A percentile compares a stretch with the other conserved stretches of the same genome.
Evolutionary conservation across 2,329 filamentous ascomycete genomes (phyloP).

Genomic region (Sporothrix variecibatus): DNA sequence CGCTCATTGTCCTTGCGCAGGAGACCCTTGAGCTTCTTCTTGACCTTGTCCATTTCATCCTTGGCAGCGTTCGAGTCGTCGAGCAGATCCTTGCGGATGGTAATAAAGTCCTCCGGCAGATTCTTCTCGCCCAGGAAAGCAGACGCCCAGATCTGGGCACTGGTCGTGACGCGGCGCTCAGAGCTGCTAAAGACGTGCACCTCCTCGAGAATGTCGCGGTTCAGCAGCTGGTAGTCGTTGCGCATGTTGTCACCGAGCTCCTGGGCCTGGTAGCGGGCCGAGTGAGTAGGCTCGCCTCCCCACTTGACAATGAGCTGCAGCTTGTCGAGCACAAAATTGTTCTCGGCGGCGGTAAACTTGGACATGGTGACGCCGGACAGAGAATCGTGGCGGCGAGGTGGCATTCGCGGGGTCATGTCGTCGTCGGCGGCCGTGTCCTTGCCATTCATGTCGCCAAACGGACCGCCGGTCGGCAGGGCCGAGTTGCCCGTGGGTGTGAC

Average conservation of each 20-base stretch:
- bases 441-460: conserved; percentile 28
- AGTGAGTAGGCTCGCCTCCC: conserved; percentile 97
- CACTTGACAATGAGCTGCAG: conserved; percentile 97
- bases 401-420: conserved; percentile 41
- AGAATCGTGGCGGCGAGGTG: conserved; percentile 73
- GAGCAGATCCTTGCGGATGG: conserved; percentile 87
- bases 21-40: conserved; percentile 96
- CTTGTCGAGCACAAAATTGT: conserved; percentile 92
- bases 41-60: conserved; percentile 99
- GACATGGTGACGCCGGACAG: conserved; percentile 89
- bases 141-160: conserved; percentile 92
- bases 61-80: conserved; percentile 98
- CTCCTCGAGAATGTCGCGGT: conserved; percentile 86
- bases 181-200: conserved; percentile 96
- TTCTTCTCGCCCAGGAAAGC: conserved; percentile 88
- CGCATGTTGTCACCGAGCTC: conserved; percentile 95
- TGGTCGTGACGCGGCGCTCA: conserved; percentile 89
- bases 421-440: conserved; percentile 30
- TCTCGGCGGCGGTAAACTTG: conserved; percentile 88
- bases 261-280: conserved; percentile 91
- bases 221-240: conserved; percentile 90
- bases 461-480: neutral
- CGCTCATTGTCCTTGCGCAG: conserved; percentile 90
- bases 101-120: conserved; percentile 81
- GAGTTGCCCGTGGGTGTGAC: conserved; percentile 14